These are phyloP conservation scores for Avena atlantica DNA, from an alignment of 176 grass and related monocot genomes.

Conservation along the genomic window DNA sequence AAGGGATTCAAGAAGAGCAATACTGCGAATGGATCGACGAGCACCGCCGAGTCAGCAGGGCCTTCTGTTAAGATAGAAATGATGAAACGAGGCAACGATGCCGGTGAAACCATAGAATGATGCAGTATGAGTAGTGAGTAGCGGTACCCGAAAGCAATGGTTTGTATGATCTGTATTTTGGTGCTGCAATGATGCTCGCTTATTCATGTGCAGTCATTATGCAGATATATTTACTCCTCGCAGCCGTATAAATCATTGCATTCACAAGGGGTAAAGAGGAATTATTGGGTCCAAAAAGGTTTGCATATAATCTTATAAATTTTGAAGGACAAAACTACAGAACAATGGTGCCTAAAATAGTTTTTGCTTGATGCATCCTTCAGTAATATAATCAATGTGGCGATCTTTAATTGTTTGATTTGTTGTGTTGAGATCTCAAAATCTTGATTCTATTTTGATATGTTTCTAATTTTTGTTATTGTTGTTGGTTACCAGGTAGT, in stretches of 20 bases:
- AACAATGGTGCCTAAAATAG: background rate
- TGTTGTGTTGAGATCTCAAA: too few relatives aligned
- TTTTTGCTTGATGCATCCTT: background rate
- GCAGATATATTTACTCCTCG: background rate
- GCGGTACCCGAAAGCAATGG: background rate
- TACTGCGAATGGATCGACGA: background rate
- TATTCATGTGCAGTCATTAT: slow-evolving; percentile 16
- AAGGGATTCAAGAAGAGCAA: slow-evolving; percentile 45
- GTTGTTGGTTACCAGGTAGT: too few relatives aligned
- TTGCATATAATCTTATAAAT: background rate
- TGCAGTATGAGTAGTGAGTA: background rate
- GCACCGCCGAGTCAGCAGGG: background rate
- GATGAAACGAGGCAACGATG: slow-evolving; percentile 19
- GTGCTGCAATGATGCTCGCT: background rate
- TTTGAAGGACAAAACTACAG: background rate
- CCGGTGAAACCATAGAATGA: slow-evolving; percentile 31
- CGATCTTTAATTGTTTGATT: too few relatives aligned
- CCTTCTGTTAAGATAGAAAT: slow-evolving; percentile 52
- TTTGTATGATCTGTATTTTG: background rate
- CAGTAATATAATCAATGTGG: too few relatives aligned
- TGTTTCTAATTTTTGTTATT: too few relatives aligned
- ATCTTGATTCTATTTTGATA: too few relatives aligned
- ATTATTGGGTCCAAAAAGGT: background rate
- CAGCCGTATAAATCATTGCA: background rate
- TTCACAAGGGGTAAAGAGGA: background rate